A percentile compares a stretch with the other conserved stretches of the same genome.
Evolutionary conservation across 1,284 basidiomycete species (phyloP).

Genomic region (Malassezia slooffiae): DNA sequence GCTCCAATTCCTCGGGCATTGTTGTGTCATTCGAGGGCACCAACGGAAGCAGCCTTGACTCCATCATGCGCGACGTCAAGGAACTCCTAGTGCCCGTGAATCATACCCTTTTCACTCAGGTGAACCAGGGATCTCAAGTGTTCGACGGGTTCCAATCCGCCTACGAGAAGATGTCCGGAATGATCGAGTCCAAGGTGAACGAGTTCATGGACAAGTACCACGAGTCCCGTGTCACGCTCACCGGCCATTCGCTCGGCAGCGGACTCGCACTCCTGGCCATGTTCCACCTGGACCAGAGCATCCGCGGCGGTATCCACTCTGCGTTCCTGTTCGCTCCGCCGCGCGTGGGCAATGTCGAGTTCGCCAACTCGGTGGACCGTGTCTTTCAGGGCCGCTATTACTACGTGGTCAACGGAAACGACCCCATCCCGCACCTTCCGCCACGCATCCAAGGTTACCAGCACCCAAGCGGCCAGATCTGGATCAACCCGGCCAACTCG

Average conservation of each 20-base stretch:
- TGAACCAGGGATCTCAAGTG: neutral
- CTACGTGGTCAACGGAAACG: constrained; percentile 5
- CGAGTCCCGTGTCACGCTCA: neutral
- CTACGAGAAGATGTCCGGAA: neutral
- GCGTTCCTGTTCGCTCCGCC: neutral
- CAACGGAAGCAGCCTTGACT: neutral
- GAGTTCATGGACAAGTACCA: neutral
- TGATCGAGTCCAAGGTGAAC: constrained; percentile 8
- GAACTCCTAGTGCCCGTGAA: neutral
- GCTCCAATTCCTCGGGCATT: neutral
- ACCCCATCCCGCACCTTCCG: constrained; percentile 1
- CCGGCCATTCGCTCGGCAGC: neutral
- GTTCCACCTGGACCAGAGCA: constrained; percentile 6
- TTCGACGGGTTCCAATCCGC: neutral
- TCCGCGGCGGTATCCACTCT: constrained; percentile 10
- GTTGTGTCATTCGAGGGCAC: neutral
- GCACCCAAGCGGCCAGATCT: constrained; percentile 4
- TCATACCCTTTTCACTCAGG: neutral
- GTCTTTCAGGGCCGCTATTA: neutral
- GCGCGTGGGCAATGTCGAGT: constrained; percentile 5
- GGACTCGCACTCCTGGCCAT: too few species aligned
- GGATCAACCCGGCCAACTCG: constrained; percentile 4
- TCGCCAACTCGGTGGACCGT: constrained; percentile 3
- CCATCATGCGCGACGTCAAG: neutral
- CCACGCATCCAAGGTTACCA: constrained; percentile 6